Base-by-base conservation (phyloP, 495 filamentous ascomycete species). In the Aspergillus kassunensis region DNA sequence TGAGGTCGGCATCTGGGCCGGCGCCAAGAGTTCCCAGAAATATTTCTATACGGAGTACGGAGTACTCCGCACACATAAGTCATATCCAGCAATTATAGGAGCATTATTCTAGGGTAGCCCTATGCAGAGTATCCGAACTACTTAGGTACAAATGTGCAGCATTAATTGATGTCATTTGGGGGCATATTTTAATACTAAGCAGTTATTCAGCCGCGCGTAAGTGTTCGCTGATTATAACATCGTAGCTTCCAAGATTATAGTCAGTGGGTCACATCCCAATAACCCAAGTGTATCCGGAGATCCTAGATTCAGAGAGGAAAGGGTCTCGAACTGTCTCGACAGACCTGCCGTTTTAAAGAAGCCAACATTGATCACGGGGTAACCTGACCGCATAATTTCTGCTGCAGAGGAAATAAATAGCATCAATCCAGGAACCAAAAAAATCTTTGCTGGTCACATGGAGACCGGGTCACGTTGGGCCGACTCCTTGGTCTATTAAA, bases 381-480 rank as follows among this genome's bases (percentile, higher is more conserved):
- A 20, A 15, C n/a, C n/a, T n/a, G n/a, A 15, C 18, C 2, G 44
- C 35, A 13, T 15, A 15, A 45, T 21, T 27, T 16, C n/a, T 18
- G 4, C 24, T 18, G 24, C 24, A 27, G 24, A 37, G n/a, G n/a
- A n/a, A n/a, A n/a, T n/a, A n/a, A 37, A 15, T 37, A 16, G 34
- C n/a, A 18, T 18, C 25, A 20, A 46, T 46, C 42, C 47, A 13
- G 27, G 31, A 53, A 30, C 35, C 20, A 51, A 53, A 58, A n/a
- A 70, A 69, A 67, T 56, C 42, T 70, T 67, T 68, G 56, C 56
- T 56, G 58, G 66, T 71, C 68, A 70, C 67, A 69, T 69, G 58
- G 56, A 51, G 58, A 44, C 55, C 56, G 59, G 56, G 16, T n/a
- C n/a, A n/a, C 30, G 44, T 30, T 23, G 42, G 54, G 16, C 16